Evolutionary conservation across 768 basidiomycete species (phyloP).

Genomic region (Lanmaoa pseudosensibilis): DNA sequence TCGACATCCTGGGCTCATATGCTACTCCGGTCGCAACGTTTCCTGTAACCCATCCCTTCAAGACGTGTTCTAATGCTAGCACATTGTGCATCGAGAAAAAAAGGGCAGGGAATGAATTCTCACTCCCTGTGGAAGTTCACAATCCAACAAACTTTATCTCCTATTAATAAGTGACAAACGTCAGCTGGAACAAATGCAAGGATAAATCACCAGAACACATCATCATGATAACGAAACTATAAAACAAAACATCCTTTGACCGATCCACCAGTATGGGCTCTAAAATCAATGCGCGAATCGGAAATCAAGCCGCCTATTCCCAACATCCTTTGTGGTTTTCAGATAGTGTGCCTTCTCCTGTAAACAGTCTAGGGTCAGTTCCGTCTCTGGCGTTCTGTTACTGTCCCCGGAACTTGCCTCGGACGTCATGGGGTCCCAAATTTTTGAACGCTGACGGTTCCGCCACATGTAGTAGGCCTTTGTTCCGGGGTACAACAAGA

Average conservation of each 20-base stretch:
- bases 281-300: slow-evolving; percentile 51
- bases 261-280: not conserved
- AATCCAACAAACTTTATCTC: too few relatives aligned
- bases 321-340: slow-evolving; percentile 43
- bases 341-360: slow-evolving; percentile 58
- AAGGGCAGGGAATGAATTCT: too few relatives aligned
- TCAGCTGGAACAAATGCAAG: not conserved
- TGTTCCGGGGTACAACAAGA: slow-evolving; percentile 52
- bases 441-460: slow-evolving; percentile 51
- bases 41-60: too few relatives aligned
- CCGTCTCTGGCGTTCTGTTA: not conserved
- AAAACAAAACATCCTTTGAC: not conserved
- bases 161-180: too few relatives aligned
- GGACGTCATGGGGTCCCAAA: slow-evolving; percentile 58
- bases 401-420: slow-evolving; percentile 35
- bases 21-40: too few relatives aligned
- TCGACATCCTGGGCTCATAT: too few relatives aligned
- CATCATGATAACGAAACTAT: not conserved
- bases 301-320: slow-evolving; percentile 62
- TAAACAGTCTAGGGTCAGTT: not conserved
- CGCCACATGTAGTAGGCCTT: slow-evolving; percentile 60
- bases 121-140: too few relatives aligned
- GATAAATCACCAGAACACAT: not conserved
- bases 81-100: too few relatives aligned
- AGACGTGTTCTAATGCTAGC: too few relatives aligned